phyloP scores from a whole-genome alignment of 176 grass and related monocot species.

The Raddia distichophylla region DNA sequence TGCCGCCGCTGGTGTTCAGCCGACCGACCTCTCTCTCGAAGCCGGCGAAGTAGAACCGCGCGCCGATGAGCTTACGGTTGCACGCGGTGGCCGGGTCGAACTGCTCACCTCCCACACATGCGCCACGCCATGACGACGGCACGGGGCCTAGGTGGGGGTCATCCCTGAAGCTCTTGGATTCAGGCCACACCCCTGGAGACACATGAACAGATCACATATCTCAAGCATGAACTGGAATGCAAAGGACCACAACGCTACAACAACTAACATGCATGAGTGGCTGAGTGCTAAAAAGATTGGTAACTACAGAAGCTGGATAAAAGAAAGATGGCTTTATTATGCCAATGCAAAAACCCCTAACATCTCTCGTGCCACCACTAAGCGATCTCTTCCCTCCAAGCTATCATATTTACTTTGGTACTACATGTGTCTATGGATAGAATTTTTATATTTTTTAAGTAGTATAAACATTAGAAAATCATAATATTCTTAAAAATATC shows the following conservation, averaged over 20 bases:
- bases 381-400: no score
- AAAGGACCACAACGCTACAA: constrained; percentile 34
- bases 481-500: no score
- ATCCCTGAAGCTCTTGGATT: constrained; percentile 83
- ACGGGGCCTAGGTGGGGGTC: constrained; percentile 60
- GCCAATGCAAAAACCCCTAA: no score
- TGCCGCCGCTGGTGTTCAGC: constrained; percentile 51
- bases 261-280: constrained; percentile 30
- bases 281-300: not conserved
- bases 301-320: not conserved
- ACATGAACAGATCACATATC: constrained; percentile 42
- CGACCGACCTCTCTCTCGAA: constrained; percentile 71
- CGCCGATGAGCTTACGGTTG: constrained; percentile 93
- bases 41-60: constrained; percentile 76
- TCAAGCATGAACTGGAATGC: constrained; percentile 28
- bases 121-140: constrained; percentile 72
- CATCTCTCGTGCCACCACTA: no score
- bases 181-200: constrained; percentile 82
- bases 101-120: constrained; percentile 64
- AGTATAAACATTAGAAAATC: no score
- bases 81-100: constrained; percentile 76
- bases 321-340: no score
- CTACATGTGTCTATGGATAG: no score
- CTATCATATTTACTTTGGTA: no score
- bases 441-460: no score